These are phyloP conservation scores for Galerina sulciceps DNA, from an alignment of 768 basidiomycete species.

Conservation along the genomic window DNA sequence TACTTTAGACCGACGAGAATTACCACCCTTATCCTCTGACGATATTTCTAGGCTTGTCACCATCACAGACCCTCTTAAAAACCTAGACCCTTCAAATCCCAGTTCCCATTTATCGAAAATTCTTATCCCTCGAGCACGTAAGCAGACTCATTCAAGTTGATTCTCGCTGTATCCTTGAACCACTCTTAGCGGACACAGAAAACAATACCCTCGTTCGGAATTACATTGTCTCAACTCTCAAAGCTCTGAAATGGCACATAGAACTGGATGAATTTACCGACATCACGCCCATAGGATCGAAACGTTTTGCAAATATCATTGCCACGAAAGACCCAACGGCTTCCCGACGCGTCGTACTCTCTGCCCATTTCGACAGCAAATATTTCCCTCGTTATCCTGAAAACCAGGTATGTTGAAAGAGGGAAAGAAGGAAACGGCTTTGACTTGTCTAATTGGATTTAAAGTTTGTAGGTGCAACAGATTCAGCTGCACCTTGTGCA, in stretches of 20 bases:
- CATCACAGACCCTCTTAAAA: conserved; percentile 66
- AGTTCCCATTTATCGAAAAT: conserved; percentile 80
- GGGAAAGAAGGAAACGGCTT: neutral
- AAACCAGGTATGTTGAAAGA: conserved; percentile 63
- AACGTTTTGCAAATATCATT: conserved; percentile 86
- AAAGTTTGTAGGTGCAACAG: conserved; percentile 96
- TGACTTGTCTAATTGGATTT: conserved; percentile 10
- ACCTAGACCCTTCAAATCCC: conserved; percentile 68
- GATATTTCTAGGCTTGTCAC: conserved; percentile 56
- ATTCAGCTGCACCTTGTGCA: conserved; percentile 94
- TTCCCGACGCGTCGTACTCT: conserved; percentile 76
- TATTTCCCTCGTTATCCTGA: conserved; percentile 72
- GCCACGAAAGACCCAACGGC: conserved; percentile 95
- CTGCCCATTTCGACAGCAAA: conserved; percentile 95
- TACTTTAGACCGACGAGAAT: conserved; percentile 42
- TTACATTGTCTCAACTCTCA: conserved; percentile 77
- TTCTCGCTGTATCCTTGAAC: neutral
- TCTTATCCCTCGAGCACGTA: conserved; percentile 83
- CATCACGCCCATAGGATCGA: conserved; percentile 80
- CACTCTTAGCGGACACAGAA: conserved; percentile 60
- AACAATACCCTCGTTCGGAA: conserved; percentile 84
- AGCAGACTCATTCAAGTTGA: conserved; percentile 20
- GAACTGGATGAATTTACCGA: conserved; percentile 84
- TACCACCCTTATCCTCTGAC: conserved; percentile 49
- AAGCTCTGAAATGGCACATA: conserved; percentile 81